Conservation (phyloP, 768 basidiomycete genomes). For the Porpolomopsis calyptriformis region DNA sequence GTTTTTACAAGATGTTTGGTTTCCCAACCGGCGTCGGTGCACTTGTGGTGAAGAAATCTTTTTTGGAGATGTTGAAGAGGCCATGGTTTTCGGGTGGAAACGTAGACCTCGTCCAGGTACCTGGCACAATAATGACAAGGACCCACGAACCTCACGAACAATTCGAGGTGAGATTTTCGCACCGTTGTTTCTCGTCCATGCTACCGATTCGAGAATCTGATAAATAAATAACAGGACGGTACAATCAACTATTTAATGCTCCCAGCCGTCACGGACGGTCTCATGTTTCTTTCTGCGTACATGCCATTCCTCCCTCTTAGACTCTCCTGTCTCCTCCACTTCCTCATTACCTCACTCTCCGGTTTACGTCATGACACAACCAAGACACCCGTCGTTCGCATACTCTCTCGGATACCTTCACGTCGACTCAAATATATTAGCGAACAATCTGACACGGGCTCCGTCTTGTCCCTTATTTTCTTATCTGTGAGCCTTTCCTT, state of each 20-base stretch:
- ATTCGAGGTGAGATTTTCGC: conserved; percentile 50
- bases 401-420: conserved; percentile 54
- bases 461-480: conserved; percentile 52
- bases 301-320: conserved; percentile 71
- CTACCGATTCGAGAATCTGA: not conserved
- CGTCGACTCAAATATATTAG: conserved; percentile 45
- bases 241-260: conserved; percentile 75
- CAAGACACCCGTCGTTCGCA: conserved; percentile 50
- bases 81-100: conserved; percentile 85
- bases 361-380: conserved; percentile 51
- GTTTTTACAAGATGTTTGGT: conserved; percentile 88
- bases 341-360: conserved; percentile 45
- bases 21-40: conserved; percentile 81
- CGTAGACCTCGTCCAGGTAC: conserved; percentile 75
- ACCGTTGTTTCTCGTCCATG: conserved; percentile 4
- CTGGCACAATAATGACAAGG: conserved; percentile 57
- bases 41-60: conserved; percentile 61
- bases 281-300: conserved; percentile 68
- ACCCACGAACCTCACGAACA: conserved; percentile 52
- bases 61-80: conserved; percentile 47
- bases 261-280: conserved; percentile 68
- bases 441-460: conserved; percentile 57
- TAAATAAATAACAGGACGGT: conserved; percentile 46
- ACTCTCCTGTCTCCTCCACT: conserved; percentile 57
- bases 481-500: conserved; percentile 39